These are phyloP conservation scores for Bipolaris bicolor DNA, from an alignment of 2,329 filamentous ascomycete species.

Conservation along the genomic window DNA sequence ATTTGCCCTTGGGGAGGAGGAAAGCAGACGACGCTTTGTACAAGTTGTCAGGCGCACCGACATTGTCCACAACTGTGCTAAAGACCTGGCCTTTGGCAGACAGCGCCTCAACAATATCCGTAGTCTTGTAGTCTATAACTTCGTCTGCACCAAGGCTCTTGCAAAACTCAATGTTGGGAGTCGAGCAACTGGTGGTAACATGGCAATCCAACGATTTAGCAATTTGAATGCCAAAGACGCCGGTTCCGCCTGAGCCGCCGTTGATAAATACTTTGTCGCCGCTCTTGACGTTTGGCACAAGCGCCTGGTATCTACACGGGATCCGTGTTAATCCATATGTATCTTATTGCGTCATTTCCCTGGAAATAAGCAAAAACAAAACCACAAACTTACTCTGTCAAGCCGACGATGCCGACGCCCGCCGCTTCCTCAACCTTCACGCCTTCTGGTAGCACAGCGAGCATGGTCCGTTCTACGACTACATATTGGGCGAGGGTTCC, in stretches of 20 bases:
- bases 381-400: slow-evolving; percentile 42
- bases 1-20: slow-evolving; percentile 57
- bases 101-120: slow-evolving; percentile 57
- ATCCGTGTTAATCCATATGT: background rate
- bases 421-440: slow-evolving; percentile 45
- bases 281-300: slow-evolving; percentile 46
- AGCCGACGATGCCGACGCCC: slow-evolving; percentile 45
- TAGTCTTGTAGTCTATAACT: slow-evolving; percentile 64
- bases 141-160: slow-evolving; percentile 67
- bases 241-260: slow-evolving; percentile 67
- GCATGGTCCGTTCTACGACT: slow-evolving; percentile 28
- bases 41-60: slow-evolving; percentile 58
- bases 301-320: slow-evolving; percentile 34
- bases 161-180: slow-evolving; percentile 62
- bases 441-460: slow-evolving; percentile 34
- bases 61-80: slow-evolving; percentile 64
- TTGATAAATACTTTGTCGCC: slow-evolving; percentile 67
- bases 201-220: slow-evolving; percentile 66
- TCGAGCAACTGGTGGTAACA: slow-evolving; percentile 66
- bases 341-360: background rate
- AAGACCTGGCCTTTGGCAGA: slow-evolving; percentile 58
- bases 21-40: slow-evolving; percentile 62
- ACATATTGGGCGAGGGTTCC: slow-evolving; percentile 51
- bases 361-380: background rate
- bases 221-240: slow-evolving; percentile 67